Evolutionary conservation across 202 grass and related monocot species (phyloP).

Genomic region (Miscanthus sacchariflorus): DNA sequence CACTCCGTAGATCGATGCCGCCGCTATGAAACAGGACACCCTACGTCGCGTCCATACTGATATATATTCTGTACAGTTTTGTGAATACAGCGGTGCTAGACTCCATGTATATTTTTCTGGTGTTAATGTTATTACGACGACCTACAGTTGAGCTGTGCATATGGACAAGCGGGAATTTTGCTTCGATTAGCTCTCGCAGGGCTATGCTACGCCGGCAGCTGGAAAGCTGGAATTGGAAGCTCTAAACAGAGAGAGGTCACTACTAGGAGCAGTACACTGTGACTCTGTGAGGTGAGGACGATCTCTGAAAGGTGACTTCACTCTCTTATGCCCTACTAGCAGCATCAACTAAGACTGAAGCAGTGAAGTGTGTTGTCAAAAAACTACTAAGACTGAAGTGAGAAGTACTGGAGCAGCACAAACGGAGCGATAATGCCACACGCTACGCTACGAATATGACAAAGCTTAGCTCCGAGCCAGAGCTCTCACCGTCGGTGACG

Average conservation of each 20-base stretch:
- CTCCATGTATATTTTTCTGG: too few species aligned
- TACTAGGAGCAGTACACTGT: neutral
- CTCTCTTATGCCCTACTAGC: neutral
- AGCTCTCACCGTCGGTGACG: constrained; percentile 67
- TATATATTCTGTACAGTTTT: too few species aligned
- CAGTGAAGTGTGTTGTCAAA: too few species aligned
- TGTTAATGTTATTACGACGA: neutral
- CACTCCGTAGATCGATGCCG: too few species aligned
- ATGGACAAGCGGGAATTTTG: neutral
- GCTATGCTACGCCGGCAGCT: neutral
- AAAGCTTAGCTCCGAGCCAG: neutral
- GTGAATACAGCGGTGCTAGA: too few species aligned
- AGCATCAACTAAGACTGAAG: neutral
- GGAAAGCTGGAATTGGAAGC: neutral
- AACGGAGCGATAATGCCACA: neutral
- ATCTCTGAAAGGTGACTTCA: neutral
- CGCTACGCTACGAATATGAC: too few species aligned
- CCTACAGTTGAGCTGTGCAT: neutral
- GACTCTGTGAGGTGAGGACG: neutral
- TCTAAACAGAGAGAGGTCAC: neutral
- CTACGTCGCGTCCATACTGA: too few species aligned
- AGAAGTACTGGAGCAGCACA: neutral
- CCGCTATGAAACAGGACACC: too few species aligned
- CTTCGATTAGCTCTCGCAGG: neutral
- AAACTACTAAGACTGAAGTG: too few species aligned